Evolutionary conservation across 2,329 filamentous ascomycete genomes (phyloP).

Genomic region (Botrytis deweyae): DNA sequence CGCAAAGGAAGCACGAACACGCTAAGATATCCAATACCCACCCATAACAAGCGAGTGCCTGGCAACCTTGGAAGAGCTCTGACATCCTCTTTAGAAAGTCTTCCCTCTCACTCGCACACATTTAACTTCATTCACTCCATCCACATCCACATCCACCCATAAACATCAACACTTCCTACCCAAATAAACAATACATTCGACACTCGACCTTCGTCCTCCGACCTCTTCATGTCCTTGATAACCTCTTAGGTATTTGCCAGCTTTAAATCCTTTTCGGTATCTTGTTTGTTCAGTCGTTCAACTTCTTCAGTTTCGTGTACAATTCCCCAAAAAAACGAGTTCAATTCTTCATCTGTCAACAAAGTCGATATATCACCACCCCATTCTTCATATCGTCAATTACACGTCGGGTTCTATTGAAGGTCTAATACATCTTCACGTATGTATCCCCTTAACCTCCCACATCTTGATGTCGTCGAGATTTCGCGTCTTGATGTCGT

Average conservation of each 20-base stretch:
- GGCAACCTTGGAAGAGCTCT: constrained; percentile 17
- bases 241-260: constrained; percentile 10
- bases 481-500: constrained; percentile 32
- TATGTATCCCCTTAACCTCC: constrained; percentile 28
- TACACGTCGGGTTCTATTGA: constrained; percentile 23
- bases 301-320: constrained; percentile 6
- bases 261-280: constrained; percentile 11
- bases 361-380: constrained; percentile 32
- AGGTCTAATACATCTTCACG: constrained; percentile 23
- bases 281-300: constrained; percentile 18
- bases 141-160: constrained; percentile 8
- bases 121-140: constrained; percentile 9
- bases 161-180: constrained; percentile 2
- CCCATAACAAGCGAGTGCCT: constrained; percentile 19
- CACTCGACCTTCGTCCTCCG: background rate
- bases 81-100: constrained; percentile 14
- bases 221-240: constrained; percentile 2
- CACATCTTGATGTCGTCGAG: background rate
- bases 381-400: constrained; percentile 24
- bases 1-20: constrained; percentile 15
- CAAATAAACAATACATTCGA: background rate
- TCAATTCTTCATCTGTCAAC: constrained; percentile 20
- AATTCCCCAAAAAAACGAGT: constrained; percentile 16
- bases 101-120: constrained; percentile 6
- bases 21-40: background rate